phyloP scores from a whole-genome alignment of 768 basidiomycete genomes.

The Tulasnella sp. region DNA sequence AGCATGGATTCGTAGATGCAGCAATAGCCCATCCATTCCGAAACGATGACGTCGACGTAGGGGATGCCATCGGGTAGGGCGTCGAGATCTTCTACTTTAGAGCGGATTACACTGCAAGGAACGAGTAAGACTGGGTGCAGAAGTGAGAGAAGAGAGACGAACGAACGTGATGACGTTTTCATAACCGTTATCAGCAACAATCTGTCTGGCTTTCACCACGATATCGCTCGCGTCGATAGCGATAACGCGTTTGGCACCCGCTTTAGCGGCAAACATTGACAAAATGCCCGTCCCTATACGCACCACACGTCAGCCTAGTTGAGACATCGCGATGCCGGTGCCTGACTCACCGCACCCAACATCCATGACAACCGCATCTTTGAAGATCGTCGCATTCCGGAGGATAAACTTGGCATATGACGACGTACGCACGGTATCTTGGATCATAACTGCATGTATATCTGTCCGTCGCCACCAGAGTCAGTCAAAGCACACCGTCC shows the following conservation, averaged over 20 bases:
- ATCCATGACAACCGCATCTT: constrained; percentile 77
- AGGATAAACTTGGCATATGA: constrained; percentile 89
- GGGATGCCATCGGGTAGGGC: constrained; percentile 53
- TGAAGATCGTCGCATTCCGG: constrained; percentile 66
- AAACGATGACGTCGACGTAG: constrained; percentile 87
- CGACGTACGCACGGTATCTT: constrained; percentile 86
- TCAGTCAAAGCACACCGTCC: not conserved
- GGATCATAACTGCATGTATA: constrained; percentile 93
- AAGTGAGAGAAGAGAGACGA: constrained; percentile 1
- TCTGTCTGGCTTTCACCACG: constrained; percentile 60
- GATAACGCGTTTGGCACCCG: constrained; percentile 81
- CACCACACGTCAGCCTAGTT: not conserved
- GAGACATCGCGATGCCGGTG: not conserved
- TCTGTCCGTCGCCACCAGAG: constrained; percentile 35
- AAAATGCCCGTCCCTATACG: constrained; percentile 67
- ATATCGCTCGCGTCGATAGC: constrained; percentile 87
- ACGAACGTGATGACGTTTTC: constrained; percentile 54
- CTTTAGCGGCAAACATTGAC: constrained; percentile 76
- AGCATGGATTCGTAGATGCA: constrained; percentile 95
- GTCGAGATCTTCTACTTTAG: constrained; percentile 78
- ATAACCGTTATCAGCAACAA: constrained; percentile 60
- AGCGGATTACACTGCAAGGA: constrained; percentile 54
- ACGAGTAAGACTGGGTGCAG: not conserved
- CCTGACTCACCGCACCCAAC: constrained; percentile 58
- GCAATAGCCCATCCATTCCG: constrained; percentile 97